Evolutionary conservation across 2,329 filamentous ascomycete genomes (phyloP).

Genomic region (Phaeosphaeria sp.): DNA sequence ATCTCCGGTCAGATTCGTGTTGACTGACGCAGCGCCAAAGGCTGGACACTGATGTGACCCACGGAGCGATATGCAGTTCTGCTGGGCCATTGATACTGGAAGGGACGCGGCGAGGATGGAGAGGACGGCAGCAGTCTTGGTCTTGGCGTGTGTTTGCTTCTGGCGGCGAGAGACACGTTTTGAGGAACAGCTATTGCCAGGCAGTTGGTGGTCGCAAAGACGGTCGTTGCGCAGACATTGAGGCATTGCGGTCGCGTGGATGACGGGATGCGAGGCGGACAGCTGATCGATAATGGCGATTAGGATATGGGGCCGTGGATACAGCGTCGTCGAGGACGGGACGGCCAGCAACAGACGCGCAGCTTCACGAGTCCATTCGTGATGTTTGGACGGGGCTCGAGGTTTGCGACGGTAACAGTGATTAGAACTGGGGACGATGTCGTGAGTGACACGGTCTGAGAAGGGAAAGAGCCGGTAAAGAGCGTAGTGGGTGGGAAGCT

Average conservation of each 20-base stretch:
- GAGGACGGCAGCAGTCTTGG: constrained; percentile 28
- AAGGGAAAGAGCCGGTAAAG: constrained; percentile 41
- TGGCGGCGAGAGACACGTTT: constrained; percentile 22
- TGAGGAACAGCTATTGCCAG: constrained; percentile 13
- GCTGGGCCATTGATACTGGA: constrained; percentile 47
- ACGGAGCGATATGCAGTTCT: constrained; percentile 69
- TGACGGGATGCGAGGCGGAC: constrained; percentile 8
- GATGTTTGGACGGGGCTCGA: constrained; percentile 17
- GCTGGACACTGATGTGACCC: constrained; percentile 75
- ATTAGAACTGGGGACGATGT: constrained; percentile 22
- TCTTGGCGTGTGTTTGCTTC: constrained; percentile 26
- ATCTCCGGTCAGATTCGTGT: constrained; percentile 66
- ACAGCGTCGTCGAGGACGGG: constrained; percentile 21
- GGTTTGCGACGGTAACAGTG: constrained; percentile 7
- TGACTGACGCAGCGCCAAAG: constrained; percentile 75
- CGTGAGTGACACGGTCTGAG: constrained; percentile 29
- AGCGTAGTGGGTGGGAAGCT: constrained; percentile 48
- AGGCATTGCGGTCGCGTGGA: constrained; percentile 23
- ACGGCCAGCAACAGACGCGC: constrained; percentile 36
- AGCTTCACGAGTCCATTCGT: constrained; percentile 43
- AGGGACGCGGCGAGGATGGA: constrained; percentile 37
- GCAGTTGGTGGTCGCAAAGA: constrained; percentile 11
- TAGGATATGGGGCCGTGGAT: constrained; percentile 17
- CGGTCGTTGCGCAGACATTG: constrained; percentile 17
- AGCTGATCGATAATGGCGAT: constrained; percentile 12